These are phyloP conservation scores for Diplodia mutila DNA, from an alignment of 2,329 filamentous ascomycete species.

Conservation along the genomic window DNA sequence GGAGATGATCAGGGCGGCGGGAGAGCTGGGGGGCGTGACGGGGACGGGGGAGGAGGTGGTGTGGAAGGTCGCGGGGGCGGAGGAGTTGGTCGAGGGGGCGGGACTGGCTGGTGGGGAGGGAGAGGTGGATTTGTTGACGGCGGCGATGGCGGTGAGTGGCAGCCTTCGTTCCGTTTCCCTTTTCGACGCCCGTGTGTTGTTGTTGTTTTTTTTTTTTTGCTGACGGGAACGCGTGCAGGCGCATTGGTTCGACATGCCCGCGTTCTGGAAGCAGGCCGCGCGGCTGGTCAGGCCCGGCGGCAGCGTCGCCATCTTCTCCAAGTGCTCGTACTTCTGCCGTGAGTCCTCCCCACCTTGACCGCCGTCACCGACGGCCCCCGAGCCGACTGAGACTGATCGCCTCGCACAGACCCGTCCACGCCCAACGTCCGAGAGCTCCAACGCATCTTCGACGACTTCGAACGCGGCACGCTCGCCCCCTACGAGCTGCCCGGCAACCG, in stretches of 20 bases:
- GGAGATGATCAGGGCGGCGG: constrained; percentile 58
- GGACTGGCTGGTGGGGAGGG: constrained; percentile 36
- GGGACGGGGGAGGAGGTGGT: constrained; percentile 40
- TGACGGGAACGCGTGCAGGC: constrained; percentile 29
- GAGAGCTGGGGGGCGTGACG: constrained; percentile 39
- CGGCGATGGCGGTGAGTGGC: constrained; percentile 46
- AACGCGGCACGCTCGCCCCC: constrained; percentile 42
- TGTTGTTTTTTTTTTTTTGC: not conserved
- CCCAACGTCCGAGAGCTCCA: constrained; percentile 51
- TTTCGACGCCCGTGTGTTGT: too few relatives aligned
- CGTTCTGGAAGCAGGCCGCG: constrained; percentile 55
- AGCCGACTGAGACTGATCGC: too few relatives aligned
- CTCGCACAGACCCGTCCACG: constrained; percentile 37
- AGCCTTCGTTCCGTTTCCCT: not conserved
- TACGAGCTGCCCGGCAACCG: constrained; percentile 51
- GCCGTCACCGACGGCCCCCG: too few relatives aligned
- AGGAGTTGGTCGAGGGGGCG: constrained; percentile 46
- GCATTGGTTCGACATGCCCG: constrained; percentile 62
- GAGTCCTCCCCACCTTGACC: not conserved
- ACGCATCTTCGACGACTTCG: constrained; percentile 44
- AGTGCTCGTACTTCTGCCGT: constrained; percentile 12
- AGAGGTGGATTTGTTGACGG: constrained; percentile 58
- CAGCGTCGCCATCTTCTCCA: constrained; percentile 58
- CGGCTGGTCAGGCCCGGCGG: constrained; percentile 57
- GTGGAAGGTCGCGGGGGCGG: too few relatives aligned